Evolutionary conservation across 2,329 filamentous ascomycete genomes (phyloP), one percentile per base, ranked within the genome.

Genomic region (Pseudogymnoascus sp.): DNA sequence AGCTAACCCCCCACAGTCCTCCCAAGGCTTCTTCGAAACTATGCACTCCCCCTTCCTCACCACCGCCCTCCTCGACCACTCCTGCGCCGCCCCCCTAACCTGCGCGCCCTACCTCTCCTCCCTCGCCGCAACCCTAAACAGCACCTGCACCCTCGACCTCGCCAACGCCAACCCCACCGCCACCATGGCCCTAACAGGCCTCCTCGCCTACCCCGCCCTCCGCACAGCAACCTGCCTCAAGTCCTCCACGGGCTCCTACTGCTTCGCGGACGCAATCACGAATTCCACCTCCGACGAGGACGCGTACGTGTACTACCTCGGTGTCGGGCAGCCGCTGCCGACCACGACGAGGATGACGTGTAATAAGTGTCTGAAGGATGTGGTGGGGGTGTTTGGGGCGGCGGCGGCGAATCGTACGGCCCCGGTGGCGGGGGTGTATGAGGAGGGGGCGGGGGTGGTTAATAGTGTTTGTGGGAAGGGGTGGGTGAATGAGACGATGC

Each of bases 241-340:
- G 64, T 84, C 90, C 71, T 74, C 78, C 0, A 86, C 85, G 0
- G 80, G 80, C 59, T 82, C 85, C 67, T 97, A 93, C 78, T 88
- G 85, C 77, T 97, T 91, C 73, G 89, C 89, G 67, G 87, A 90
- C 68, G 91, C 93, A 59, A 85, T 92, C 64, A 91, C 89, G 58
- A 96, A 96, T 74, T 72, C 77, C 5, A 82, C 84, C 21, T 87
- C 83, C 7, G 79, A 88, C 0, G 83, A 85, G 33, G 88, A 94
- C 72, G 82, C 85, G 35, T 93, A 92, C 70, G 81, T 94, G 36
- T 99, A 97, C 76, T 93, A 88, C 69, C 78, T 97, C 2, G 90
- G 92, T 0, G 81, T 96, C 61, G 94, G 94, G 63, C 81, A 86
- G 40, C 74, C 79, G 0, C 77, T 97, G 10, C 89, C 90, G 0